Evolutionary conservation across 2,329 filamentous ascomycete species (phyloP), one percentile per base, ranked within the genome.

Genomic region (Whalleya microplaca): DNA sequence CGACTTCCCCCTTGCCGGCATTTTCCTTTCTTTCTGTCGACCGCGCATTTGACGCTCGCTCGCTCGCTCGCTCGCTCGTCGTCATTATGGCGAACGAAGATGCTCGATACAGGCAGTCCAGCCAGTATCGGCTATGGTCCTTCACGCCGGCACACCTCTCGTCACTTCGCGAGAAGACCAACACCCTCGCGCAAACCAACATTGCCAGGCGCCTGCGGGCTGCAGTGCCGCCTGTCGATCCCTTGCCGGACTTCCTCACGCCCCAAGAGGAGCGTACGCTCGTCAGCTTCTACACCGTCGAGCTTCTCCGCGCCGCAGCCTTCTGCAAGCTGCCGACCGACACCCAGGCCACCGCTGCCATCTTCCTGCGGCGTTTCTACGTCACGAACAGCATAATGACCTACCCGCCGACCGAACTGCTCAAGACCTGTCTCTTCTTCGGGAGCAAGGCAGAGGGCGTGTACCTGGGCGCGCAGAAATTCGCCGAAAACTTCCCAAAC

Each of bases 331-430:
- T 81, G 42, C 76, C 78, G 5, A 80, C 79, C 62, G 78, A 81
- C 54, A 80, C 81, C 56, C 78, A 81, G 64, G 87, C 89, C 21
- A 96, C 93, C 6, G 91, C 92, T 2, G 90, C 94, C 59, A 87
- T 96, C 69, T 97, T 96, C 72, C 83, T 99, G 58, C 90, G 91
- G 53, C 90, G 95, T 55, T 98, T 99, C 81, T 99, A 98, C 78
- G 84, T 96, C 40, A 94, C 90, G 69, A 96, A 98, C 76, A 96
- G 91, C 41, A 86, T 93, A 69, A 96, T 98, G 91, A 96, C 93
- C 27, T 98, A 99, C 72, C 91, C 94, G 60, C 94, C 93, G 0
- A 90, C 91, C 60, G 88, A 92, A 61, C 90, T 98, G 64, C 87
- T 96, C 71, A 91, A 93, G 70, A 95, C 92, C 27, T 91, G 90